Conservation (phyloP, 2,329 filamentous ascomycete genomes). For the Monilinia laxa region DNA sequence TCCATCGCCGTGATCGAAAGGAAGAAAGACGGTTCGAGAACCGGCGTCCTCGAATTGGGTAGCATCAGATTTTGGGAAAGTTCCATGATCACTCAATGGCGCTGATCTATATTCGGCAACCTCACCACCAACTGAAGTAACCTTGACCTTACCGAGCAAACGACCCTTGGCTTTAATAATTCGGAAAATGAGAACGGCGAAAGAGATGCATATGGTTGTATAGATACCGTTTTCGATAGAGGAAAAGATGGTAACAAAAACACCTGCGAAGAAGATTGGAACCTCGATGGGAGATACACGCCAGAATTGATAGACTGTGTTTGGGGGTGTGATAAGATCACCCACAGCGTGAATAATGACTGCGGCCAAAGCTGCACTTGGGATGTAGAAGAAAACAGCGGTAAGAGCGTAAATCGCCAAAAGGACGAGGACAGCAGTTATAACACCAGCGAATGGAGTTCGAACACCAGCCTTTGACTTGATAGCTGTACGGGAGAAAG, state of each 20-base stretch:
- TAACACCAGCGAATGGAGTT: conserved; percentile 84
- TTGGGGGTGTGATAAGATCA: conserved; percentile 86
- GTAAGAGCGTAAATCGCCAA: conserved; percentile 87
- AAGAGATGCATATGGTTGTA: conserved; percentile 74
- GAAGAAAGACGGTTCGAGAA: conserved; percentile 79
- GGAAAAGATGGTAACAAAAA: conserved; percentile 84
- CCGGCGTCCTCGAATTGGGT: conserved; percentile 45
- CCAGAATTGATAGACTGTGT: conserved; percentile 95
- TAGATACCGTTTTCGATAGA: conserved; percentile 94
- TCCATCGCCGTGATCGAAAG: conserved; percentile 82
- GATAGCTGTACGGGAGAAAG: conserved; percentile 94
- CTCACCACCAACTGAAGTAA: conserved; percentile 74
- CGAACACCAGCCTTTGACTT: conserved; percentile 95
- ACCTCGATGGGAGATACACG: conserved; percentile 86
- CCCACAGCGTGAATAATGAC: conserved; percentile 96
- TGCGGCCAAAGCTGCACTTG: conserved; percentile 73
- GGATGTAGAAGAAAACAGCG: conserved; percentile 91
- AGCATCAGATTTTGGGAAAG: conserved; percentile 37
- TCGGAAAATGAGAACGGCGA: conserved; percentile 77
- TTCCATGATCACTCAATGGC: conserved; percentile 62
- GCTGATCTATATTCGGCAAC: conserved; percentile 52
- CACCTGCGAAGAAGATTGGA: conserved; percentile 88
- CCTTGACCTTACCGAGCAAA: conserved; percentile 78
- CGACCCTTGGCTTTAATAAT: conserved; percentile 78
- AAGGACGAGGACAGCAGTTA: conserved; percentile 82